Percentiles rank a stretch among this genome's conserved stretches.
Evolutionary conservation across 2,329 filamentous ascomycete genomes (phyloP).

Genomic region (Paecilomyces formosus): DNA sequence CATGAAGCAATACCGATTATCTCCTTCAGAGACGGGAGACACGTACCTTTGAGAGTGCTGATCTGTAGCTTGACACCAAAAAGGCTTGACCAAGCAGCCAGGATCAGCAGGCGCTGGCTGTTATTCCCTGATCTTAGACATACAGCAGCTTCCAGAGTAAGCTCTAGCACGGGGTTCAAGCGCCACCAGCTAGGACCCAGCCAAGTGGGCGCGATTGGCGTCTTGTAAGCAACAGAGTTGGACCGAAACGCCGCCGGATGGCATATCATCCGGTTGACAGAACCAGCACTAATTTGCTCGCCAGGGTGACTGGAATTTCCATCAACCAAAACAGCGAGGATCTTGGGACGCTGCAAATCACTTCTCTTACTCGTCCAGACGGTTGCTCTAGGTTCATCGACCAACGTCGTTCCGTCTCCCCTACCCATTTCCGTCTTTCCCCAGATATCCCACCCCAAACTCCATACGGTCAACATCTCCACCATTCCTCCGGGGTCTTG

Average conservation of each 20-base stretch:
- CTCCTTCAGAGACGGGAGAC: background rate
- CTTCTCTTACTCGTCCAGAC: background rate
- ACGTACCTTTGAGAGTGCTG: background rate
- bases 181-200: background rate
- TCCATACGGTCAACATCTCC: background rate
- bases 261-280: background rate
- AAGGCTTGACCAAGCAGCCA: background rate
- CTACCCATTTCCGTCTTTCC: background rate
- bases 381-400: background rate
- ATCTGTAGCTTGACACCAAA: background rate
- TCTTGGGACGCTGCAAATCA: background rate
- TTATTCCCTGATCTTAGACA: background rate
- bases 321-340: background rate
- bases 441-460: background rate
- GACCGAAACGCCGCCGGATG: background rate
- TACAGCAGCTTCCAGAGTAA: background rate
- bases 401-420: background rate
- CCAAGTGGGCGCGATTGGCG: background rate
- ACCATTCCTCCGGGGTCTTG: conserved; percentile 2
- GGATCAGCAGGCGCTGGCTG: background rate
- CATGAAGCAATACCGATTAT: background rate
- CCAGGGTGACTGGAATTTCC: background rate
- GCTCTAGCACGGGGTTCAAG: background rate
- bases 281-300: background rate
- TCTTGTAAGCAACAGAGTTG: background rate